Evolutionary conservation across 331 rosid species (phyloP).

Genomic region (Acacia concinna): DNA sequence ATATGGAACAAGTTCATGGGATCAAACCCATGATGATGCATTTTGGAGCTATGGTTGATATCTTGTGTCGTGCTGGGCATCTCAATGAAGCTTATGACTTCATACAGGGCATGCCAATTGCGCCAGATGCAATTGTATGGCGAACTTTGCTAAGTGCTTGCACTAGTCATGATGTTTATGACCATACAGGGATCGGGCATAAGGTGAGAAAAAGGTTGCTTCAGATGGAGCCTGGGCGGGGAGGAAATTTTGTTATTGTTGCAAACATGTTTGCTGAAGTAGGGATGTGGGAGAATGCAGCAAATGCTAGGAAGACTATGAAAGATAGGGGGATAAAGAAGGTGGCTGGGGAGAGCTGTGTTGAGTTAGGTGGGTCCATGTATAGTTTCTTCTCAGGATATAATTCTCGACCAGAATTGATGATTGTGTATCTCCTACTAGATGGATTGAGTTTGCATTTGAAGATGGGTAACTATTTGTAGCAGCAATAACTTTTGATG

Average conservation of each 20-base stretch:
- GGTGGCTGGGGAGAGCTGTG: constrained; percentile 80
- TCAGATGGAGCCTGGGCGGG: constrained; percentile 72
- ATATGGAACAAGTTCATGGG: constrained; percentile 64
- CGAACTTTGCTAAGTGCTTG: constrained; percentile 85
- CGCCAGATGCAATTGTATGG: constrained; percentile 73
- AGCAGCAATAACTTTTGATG: constrained; percentile 10
- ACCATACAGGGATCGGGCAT: constrained; percentile 50
- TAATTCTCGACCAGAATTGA: constrained; percentile 42
- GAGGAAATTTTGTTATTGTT: constrained; percentile 75
- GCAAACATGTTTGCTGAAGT: constrained; percentile 81
- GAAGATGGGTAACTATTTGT: constrained; percentile 46
- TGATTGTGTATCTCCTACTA: constrained; percentile 49
- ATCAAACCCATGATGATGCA: constrained; percentile 75
- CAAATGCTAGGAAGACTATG: constrained; percentile 64
- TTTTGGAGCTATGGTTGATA: constrained; percentile 85
- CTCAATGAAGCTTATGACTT: constrained; percentile 70
- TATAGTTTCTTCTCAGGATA: constrained; percentile 66
- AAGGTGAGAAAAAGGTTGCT: constrained; percentile 67
- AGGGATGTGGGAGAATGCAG: constrained; percentile 91
- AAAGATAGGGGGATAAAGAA: constrained; percentile 69
- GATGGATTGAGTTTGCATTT: constrained; percentile 68
- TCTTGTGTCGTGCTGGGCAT: constrained; percentile 70
- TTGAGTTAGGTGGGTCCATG: constrained; percentile 68
- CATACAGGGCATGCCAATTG: constrained; percentile 58
- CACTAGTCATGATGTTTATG: constrained; percentile 47